Conservation (phyloP, 1,284 basidiomycete genomes). For the Fomitopsis pinicola region DNA sequence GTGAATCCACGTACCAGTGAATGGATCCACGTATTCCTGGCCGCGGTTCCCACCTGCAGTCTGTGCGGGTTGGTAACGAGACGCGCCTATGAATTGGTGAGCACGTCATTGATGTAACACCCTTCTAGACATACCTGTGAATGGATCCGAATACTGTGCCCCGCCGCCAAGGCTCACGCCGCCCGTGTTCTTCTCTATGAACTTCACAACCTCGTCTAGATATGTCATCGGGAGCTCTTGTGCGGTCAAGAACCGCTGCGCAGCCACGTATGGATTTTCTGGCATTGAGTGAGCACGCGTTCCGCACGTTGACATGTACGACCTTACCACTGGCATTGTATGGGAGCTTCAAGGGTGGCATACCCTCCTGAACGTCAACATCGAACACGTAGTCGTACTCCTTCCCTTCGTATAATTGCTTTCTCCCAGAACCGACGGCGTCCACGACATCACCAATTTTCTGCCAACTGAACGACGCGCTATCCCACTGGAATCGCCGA, state of each 20-base stretch:
- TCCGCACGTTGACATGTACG: neutral
- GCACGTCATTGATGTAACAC: neutral
- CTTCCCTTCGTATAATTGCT: conserved; percentile 86
- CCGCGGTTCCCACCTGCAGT: conserved; percentile 20
- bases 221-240: conserved; percentile 86
- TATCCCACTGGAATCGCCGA: conserved; percentile 64
- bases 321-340: conserved; percentile 81
- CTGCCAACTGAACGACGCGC: conserved; percentile 67
- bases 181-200: conserved; percentile 90
- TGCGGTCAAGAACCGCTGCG: conserved; percentile 82
- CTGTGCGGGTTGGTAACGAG: conserved; percentile 50
- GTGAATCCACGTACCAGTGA: conserved; percentile 25
- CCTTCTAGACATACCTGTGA: conserved; percentile 59
- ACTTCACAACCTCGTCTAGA: conserved; percentile 87
- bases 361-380: conserved; percentile 92
- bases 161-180: conserved; percentile 67
- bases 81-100: conserved; percentile 39
- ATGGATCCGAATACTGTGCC: conserved; percentile 78
- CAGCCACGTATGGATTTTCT: conserved; percentile 94
- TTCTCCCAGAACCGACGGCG: conserved; percentile 82
- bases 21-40: conserved; percentile 31
- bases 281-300: conserved; percentile 4
- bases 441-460: conserved; percentile 97
- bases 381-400: conserved; percentile 99
- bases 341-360: conserved; percentile 90